These are phyloP conservation scores for Arthrobotrys conoides DNA, from an alignment of 2,329 filamentous ascomycete genomes.

Conservation along the genomic window DNA sequence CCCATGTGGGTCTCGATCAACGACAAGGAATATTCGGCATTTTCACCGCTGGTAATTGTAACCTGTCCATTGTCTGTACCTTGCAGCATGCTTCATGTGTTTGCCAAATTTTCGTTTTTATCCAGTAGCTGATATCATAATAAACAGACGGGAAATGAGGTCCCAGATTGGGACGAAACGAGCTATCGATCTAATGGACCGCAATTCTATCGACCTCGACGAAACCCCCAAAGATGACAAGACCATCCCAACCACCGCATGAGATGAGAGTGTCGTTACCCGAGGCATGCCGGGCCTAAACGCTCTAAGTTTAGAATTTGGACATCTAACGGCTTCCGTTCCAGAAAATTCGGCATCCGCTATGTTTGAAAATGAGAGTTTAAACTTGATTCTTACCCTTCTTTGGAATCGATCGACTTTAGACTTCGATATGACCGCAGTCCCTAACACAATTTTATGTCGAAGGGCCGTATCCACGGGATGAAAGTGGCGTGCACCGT, in stretches of 20 bases:
- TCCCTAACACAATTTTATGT: slow-evolving; percentile 39
- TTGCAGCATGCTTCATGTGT: slow-evolving; percentile 34
- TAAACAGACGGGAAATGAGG: slow-evolving; percentile 14
- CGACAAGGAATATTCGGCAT: slow-evolving; percentile 56
- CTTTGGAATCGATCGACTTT: slow-evolving; percentile 19
- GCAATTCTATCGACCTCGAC: slow-evolving; percentile 17
- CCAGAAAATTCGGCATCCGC: slow-evolving; percentile 41
- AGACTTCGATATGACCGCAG: not conserved
- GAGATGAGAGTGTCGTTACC: slow-evolving; percentile 40
- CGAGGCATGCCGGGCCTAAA: slow-evolving; percentile 42
- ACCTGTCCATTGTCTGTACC: slow-evolving; percentile 27
- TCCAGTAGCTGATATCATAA: slow-evolving; percentile 21
- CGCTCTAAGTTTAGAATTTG: slow-evolving; percentile 49
- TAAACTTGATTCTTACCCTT: slow-evolving; percentile 3
- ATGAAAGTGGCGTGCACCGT: slow-evolving; percentile 45
- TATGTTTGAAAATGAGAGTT: slow-evolving; percentile 21
- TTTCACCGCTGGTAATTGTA: slow-evolving; percentile 29
- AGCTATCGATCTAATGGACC: not conserved
- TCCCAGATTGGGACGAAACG: not conserved
- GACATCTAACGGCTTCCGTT: slow-evolving; percentile 37
- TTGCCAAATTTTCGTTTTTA: slow-evolving; percentile 30
- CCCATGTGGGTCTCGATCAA: slow-evolving; percentile 52
- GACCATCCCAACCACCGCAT: slow-evolving; percentile 28
- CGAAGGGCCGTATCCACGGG: slow-evolving; percentile 19
- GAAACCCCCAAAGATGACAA: slow-evolving; percentile 8